phyloP scores from a whole-genome alignment of 805 yeast genomes.

The Candida sonorensis region DNA sequence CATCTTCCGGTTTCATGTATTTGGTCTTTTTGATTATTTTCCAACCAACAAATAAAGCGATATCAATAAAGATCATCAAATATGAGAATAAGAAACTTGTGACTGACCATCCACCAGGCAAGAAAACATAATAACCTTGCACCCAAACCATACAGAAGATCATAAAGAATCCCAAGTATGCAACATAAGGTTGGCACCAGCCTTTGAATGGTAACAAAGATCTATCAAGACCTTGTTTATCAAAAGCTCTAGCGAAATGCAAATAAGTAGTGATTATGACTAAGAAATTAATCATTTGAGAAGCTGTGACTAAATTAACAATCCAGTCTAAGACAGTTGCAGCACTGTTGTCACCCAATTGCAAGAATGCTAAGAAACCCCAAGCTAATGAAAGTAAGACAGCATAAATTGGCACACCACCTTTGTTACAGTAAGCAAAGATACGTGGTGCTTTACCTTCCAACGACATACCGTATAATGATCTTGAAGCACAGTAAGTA shows the following conservation, averaged over 20 bases:
- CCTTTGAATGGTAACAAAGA: slow-evolving; percentile 41
- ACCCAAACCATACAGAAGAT: slow-evolving; percentile 47
- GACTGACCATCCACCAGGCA: slow-evolving; percentile 24
- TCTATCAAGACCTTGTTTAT: slow-evolving; percentile 45
- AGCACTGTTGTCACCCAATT: slow-evolving; percentile 38
- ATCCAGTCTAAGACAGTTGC: slow-evolving; percentile 56
- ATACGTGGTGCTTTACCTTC: slow-evolving; percentile 64
- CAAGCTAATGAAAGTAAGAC: slow-evolving; percentile 34
- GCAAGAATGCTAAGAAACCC: slow-evolving; percentile 41
- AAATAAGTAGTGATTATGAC: slow-evolving; percentile 52
- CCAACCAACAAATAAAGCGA: slow-evolving; percentile 26
- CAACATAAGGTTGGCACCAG: slow-evolving; percentile 55
- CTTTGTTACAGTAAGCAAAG: slow-evolving; percentile 48
- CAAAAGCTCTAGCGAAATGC: slow-evolving; percentile 54
- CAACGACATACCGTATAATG: slow-evolving; percentile 61
- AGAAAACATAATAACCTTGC: slow-evolving; percentile 34
- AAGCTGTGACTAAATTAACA: slow-evolving; percentile 52
- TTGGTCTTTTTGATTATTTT: slow-evolving; percentile 27
- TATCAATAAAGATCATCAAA: slow-evolving; percentile 33
- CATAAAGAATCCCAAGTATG: slow-evolving; percentile 40
- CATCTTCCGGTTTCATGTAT: slow-evolving; percentile 30
- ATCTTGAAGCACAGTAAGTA: slow-evolving; percentile 61
- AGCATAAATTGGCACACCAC: slow-evolving; percentile 56
- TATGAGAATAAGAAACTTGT: slow-evolving; percentile 19
- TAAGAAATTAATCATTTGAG: slow-evolving; percentile 57